phyloP scores from a whole-genome alignment of 129 eudicot genomes.

The Cynara cardunculus region DNA sequence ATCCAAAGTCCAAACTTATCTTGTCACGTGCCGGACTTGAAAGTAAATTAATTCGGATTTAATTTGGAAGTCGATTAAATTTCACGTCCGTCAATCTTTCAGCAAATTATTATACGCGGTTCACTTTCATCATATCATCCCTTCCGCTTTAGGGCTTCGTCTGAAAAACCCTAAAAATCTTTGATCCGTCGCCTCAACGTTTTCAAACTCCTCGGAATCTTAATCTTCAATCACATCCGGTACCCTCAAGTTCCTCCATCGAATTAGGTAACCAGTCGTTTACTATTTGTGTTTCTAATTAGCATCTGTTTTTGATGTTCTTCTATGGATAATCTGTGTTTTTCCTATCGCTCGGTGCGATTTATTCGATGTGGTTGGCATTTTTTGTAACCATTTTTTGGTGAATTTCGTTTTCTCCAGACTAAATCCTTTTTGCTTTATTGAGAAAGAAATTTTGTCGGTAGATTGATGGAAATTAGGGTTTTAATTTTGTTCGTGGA shows the following conservation, averaged over 20 bases:
- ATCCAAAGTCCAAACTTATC: neutral
- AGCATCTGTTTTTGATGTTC: neutral
- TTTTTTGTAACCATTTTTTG: neutral
- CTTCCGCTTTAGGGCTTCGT: slow-evolving; percentile 4
- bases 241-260: neutral
- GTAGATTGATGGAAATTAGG: neutral
- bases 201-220: slow-evolving; percentile 7
- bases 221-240: neutral
- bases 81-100: slow-evolving; percentile 14
- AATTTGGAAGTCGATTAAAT: neutral
- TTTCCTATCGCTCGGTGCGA: neutral
- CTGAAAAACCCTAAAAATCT: slow-evolving; percentile 20
- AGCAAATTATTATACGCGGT: neutral
- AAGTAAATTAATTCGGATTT: neutral
- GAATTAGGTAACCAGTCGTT: slow-evolving; percentile 20
- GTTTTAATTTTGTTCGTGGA: neutral
- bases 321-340: neutral
- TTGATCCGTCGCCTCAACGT: neutral
- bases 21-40: slow-evolving; percentile 12
- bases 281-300: neutral
- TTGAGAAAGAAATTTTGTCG: neutral
- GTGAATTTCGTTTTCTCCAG: too few relatives aligned
- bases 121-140: neutral
- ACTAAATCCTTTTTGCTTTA: too few relatives aligned
- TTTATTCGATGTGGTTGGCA: neutral